Base-by-base conservation (phyloP, 208 protist species). In the Leishmania aethiopica region DNA sequence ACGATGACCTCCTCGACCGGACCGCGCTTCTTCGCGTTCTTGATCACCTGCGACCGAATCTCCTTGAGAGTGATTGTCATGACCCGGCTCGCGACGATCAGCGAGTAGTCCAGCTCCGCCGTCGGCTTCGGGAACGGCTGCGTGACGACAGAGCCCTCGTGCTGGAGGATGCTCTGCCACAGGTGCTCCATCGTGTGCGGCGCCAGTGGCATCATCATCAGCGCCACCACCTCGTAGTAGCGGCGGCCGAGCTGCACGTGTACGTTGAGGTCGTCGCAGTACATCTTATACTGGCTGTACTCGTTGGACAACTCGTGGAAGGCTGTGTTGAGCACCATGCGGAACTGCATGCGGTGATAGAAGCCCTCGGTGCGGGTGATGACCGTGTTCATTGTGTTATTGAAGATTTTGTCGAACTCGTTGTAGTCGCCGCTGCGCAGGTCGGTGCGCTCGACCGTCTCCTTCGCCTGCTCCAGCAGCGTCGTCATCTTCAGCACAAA, bases 101-200 rank as follows among this genome's bases (percentile, higher is more conserved):
- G 90, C 32, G 89, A 77, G 85, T 95, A 96, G 78, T 97, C 90
- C 17, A 97, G 89, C 47, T 93, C 88, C 0, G 88, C 93, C 57
- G 88, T 92, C 73, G 86, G 86, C 75, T 84, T 80, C 40, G 93
- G 95, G 81, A 95, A 96, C 66, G 57, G 72, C 78, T 91, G 87
- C 35, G 84, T 81, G 37, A 97, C 84, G 37, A 97, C 90, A 71
- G 84, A 93, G 57, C 87, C 89, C 32, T 77, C 82, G 35, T 97
- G 86, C 19, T 88, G 79, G 10, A 99, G 87, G 22, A 99, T 69
- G 37, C 92, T 85, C 55, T 81, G 84, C 98, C 99, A 99, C 67
- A 99, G 87, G 77, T 99, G 86, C 86, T 99, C 99, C 66, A 93
- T 84, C 53, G 95, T 96, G 94, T 99, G 99, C 59, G 99, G 99